These are phyloP conservation scores for Cytospora chrysosperma DNA, from an alignment of 2,329 filamentous ascomycete genomes.

Conservation along the genomic window DNA sequence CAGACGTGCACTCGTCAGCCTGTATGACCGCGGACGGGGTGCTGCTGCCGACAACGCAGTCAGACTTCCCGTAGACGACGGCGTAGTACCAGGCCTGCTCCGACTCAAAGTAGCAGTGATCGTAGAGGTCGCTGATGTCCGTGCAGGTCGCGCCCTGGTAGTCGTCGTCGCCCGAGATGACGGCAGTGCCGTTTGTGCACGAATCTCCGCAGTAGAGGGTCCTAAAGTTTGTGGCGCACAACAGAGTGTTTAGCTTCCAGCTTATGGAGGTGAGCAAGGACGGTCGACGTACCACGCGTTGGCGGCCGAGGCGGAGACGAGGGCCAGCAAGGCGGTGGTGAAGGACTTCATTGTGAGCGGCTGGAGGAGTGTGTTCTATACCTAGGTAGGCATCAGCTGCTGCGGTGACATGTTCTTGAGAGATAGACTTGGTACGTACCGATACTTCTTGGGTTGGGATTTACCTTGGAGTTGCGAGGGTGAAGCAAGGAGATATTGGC, in stretches of 20 bases:
- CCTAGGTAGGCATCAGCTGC: not conserved
- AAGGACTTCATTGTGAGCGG: slow-evolving; percentile 8
- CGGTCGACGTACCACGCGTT: slow-evolving; percentile 2
- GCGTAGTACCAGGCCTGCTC: slow-evolving; percentile 14
- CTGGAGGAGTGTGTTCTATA: no score
- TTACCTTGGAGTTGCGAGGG: no score
- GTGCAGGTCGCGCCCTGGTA: slow-evolving; percentile 15
- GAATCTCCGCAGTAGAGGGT: slow-evolving; percentile 22
- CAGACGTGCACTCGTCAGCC: slow-evolving; percentile 8
- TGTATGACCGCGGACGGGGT: not conserved
- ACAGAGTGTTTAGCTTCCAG: no score
- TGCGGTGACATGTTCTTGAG: not conserved
- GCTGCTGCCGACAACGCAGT: not conserved
- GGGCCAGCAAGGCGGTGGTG: slow-evolving; percentile 8
- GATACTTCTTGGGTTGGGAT: no score
- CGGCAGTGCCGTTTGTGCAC: slow-evolving; percentile 3
- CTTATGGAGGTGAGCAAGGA: no score
- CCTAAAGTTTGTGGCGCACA: not conserved
- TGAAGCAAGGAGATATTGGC: no score
- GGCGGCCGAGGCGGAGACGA: slow-evolving; percentile 6
- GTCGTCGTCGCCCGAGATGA: slow-evolving; percentile 1
- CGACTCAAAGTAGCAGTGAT: slow-evolving; percentile 18
- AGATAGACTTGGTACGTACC: no score
- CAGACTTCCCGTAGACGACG: not conserved
- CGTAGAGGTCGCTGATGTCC: slow-evolving; percentile 6